These are phyloP conservation scores for Taxawa tesnikishii DNA, from an alignment of 2,329 filamentous ascomycete genomes.

Conservation along the genomic window DNA sequence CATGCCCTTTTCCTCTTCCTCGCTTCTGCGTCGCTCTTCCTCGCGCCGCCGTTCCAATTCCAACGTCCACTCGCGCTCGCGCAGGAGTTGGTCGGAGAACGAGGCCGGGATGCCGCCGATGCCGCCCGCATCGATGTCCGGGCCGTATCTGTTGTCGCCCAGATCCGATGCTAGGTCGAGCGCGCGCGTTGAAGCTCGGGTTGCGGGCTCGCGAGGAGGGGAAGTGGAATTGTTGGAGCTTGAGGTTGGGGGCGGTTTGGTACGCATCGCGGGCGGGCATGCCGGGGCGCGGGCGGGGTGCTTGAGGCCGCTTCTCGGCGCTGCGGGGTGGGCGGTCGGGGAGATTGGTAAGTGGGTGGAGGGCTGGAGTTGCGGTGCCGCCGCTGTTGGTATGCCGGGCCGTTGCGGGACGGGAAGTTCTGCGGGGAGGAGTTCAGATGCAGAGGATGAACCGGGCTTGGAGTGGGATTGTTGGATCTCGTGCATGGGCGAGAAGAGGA, in stretches of 20 bases:
- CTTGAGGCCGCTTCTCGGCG: slow-evolving; percentile 10
- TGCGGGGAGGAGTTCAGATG: slow-evolving; percentile 2
- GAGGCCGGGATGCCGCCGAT: slow-evolving; percentile 21
- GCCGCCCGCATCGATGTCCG: slow-evolving; percentile 27
- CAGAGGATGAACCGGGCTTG: slow-evolving; percentile 5
- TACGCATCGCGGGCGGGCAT: slow-evolving; percentile 39
- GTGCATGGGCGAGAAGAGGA: slow-evolving; percentile 63
- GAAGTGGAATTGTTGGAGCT: slow-evolving; percentile 23
- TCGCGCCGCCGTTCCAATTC: slow-evolving; percentile 15
- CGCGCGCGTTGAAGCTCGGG: slow-evolving; percentile 51
- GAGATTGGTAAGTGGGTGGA: not conserved
- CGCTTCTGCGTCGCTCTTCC: slow-evolving; percentile 22
- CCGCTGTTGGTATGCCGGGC: slow-evolving; percentile 16
- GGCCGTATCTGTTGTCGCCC: slow-evolving; percentile 47
- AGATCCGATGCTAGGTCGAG: slow-evolving; percentile 61
- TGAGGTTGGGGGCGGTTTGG: slow-evolving; percentile 44
- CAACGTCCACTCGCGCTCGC: slow-evolving; percentile 39
- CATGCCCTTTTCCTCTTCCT: slow-evolving; percentile 54
- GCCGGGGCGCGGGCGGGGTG: slow-evolving; percentile 42
- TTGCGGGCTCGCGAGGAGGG: slow-evolving; percentile 19
- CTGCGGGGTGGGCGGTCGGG: no score
- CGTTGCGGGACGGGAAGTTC: slow-evolving; percentile 10
- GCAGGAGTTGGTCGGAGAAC: slow-evolving; percentile 37
- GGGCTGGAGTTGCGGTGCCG: slow-evolving; percentile 28
- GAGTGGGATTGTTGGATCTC: slow-evolving; percentile 17